phyloP scores from a whole-genome alignment of 495 filamentous ascomycete genomes.

The Penicillium odoratum region DNA sequence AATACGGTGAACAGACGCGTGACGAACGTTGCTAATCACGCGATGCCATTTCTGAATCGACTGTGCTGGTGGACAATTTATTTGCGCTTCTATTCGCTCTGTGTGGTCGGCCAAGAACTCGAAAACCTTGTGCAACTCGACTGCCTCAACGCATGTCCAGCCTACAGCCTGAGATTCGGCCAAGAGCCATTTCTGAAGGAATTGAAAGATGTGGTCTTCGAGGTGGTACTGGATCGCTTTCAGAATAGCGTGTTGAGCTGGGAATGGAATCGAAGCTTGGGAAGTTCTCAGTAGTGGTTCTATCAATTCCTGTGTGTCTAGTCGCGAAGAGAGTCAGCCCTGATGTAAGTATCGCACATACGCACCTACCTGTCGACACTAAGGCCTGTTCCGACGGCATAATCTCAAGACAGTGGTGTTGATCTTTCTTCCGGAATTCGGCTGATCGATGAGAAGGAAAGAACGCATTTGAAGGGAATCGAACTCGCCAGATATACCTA shows the following conservation, averaged over 20 bases:
- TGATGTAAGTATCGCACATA: background rate
- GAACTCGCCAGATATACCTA: too few relatives aligned
- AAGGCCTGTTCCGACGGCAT: background rate
- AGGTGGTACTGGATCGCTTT: background rate
- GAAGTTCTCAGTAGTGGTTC: background rate
- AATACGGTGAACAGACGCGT: background rate
- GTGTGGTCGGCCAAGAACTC: background rate
- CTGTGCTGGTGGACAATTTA: background rate
- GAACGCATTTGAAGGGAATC: too few relatives aligned
- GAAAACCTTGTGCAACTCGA: background rate
- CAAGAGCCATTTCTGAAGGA: background rate
- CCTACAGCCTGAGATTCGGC: background rate
- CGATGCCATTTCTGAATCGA: background rate
- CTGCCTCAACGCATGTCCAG: background rate
- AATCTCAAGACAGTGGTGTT: background rate
- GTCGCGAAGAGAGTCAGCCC: background rate
- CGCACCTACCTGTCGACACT: background rate
- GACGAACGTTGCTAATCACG: background rate
- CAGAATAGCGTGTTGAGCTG: background rate
- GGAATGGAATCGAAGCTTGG: background rate
- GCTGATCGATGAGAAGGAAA: background rate
- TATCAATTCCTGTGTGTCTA: background rate
- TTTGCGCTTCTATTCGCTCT: background rate
- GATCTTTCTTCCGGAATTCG: background rate
- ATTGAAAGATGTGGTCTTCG: background rate